phyloP scores from a whole-genome alignment of 345 rosid genomes.

The Chamaenerion angustifolium region DNA sequence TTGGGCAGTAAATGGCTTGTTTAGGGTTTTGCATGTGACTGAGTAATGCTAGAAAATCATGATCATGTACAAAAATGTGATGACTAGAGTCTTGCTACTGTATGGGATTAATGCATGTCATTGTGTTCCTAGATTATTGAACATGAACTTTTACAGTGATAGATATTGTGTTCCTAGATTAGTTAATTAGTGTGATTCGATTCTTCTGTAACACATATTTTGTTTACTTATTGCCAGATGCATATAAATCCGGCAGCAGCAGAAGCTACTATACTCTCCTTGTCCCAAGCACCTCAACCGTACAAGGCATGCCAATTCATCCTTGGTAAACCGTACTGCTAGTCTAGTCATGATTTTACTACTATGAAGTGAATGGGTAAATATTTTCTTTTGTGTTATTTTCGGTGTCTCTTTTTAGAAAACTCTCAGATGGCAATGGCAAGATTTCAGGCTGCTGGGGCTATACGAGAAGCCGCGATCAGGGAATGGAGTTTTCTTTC shows the following conservation, averaged over 20 bases:
- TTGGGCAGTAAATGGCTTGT: too few species aligned
- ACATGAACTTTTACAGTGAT: too few species aligned
- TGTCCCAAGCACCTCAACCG: conserved; percentile 75
- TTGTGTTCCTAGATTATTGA: too few species aligned
- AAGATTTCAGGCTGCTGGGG: conserved; percentile 94
- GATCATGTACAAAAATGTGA: too few species aligned
- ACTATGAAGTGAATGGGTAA: not conserved
- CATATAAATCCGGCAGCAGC: conserved; percentile 67
- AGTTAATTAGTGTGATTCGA: not conserved
- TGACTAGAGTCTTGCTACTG: too few species aligned
- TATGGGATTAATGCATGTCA: too few species aligned
- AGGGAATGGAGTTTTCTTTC: conserved; percentile 89
- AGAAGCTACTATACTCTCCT: conserved; percentile 66
- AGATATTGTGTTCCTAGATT: not conserved
- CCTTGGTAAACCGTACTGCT: conserved; percentile 51
- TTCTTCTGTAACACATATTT: not conserved
- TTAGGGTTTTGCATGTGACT: too few species aligned
- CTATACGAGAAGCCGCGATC: conserved; percentile 86
- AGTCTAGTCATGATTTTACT: not conserved
- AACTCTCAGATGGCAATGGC: conserved; percentile 89
- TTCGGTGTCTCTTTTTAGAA: conserved; percentile 29
- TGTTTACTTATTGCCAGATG: conserved; percentile 40
- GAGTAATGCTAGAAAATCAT: too few species aligned
- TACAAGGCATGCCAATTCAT: conserved; percentile 76
- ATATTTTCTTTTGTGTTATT: not conserved